Conservation (phyloP, 2,329 filamentous ascomycete species). For the Cryoendolithus antarcticus region DNA sequence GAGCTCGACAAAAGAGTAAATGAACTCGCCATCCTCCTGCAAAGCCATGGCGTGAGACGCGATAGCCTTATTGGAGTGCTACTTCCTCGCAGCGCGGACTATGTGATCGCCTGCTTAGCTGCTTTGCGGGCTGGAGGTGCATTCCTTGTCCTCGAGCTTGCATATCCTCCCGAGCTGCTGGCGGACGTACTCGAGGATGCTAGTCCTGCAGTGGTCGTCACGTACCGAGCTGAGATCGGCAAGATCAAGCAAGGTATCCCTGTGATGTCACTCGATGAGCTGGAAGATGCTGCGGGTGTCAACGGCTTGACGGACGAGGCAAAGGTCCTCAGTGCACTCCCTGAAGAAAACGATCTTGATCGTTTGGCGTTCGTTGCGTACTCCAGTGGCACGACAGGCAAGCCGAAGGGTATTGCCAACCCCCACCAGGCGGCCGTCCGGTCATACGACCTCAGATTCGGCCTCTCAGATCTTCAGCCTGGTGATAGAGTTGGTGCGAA, state of each 20-base stretch:
- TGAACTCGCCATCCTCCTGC: conserved; percentile 52
- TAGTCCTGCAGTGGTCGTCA: conserved; percentile 57
- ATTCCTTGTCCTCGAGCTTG: conserved; percentile 68
- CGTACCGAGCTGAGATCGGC: conserved; percentile 49
- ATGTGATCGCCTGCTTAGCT: conserved; percentile 69
- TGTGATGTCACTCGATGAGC: conserved; percentile 52
- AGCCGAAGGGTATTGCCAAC: conserved; percentile 73
- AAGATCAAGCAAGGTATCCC: conserved; percentile 54
- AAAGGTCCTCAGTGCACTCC: conserved; percentile 6
- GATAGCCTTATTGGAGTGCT: conserved; percentile 66
- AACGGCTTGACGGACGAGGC: conserved; percentile 20
- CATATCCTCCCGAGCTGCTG: conserved; percentile 61
- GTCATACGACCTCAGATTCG: conserved; percentile 63
- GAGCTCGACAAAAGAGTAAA: conserved; percentile 58
- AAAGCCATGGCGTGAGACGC: conserved; percentile 54
- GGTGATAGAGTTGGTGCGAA: conserved; percentile 77
- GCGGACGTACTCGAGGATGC: conserved; percentile 69
- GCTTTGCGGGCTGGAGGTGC: conserved; percentile 66
- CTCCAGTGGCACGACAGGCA: conserved; percentile 64
- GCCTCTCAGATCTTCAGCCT: conserved; percentile 53
- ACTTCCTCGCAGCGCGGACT: conserved; percentile 62
- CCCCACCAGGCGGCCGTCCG: conserved; percentile 61
- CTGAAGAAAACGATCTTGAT: conserved; percentile 53
- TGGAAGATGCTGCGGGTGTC: conserved; percentile 6
- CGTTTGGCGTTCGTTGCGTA: conserved; percentile 70